Base-by-base conservation (phyloP, 306 rosid genomes). In the Quillaja saponaria region DNA sequence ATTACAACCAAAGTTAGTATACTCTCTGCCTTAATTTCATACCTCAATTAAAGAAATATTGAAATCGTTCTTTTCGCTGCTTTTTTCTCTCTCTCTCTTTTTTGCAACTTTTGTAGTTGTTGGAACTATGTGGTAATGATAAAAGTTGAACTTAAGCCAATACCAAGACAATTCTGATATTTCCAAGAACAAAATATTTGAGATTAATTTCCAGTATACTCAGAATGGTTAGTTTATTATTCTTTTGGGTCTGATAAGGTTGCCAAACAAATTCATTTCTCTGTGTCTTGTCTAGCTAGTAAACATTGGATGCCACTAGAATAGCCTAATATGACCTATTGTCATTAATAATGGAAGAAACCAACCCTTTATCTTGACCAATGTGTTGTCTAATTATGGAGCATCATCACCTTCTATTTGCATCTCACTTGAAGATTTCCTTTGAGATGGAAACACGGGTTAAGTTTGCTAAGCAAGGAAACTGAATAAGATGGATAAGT, bases 301-400 rank as follows among this genome's bases (percentile, higher is more conserved):
- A 63, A 72, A 67, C 74, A 71, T 61, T 77, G 60, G 78, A 72
- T 69, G 49, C 67, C 73, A 61, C 17, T n/a, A 64, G 13, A 58
- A 64, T 56, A 55, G 57, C 55, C 66, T 17, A 37, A 72, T 21
- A 25, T 52, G 16, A n/a, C 40, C n/a, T 53, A 13, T 54, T 39
- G 44, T 39, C 44, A 2, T 39, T 39, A 39, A 39, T 39, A 8
- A 38, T 53, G 15, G 53, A 55, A 59, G 53, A 55, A 59, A 13
- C 37, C 2, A 39, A 2, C 28, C 63, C 40, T 65, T 71, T 68
- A 47, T 71, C 59, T 59, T 65, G 53, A 63, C 55, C 53, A 57
- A 53, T 76, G 87, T 64, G 79, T 76, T 84, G 90, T 84, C 82
- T 49, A 73, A 54, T 63, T 66, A 75, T 80, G 70, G 66, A 7